Conservation (phyloP, 129 eudicot species). For the Sambucus nigra region DNA sequence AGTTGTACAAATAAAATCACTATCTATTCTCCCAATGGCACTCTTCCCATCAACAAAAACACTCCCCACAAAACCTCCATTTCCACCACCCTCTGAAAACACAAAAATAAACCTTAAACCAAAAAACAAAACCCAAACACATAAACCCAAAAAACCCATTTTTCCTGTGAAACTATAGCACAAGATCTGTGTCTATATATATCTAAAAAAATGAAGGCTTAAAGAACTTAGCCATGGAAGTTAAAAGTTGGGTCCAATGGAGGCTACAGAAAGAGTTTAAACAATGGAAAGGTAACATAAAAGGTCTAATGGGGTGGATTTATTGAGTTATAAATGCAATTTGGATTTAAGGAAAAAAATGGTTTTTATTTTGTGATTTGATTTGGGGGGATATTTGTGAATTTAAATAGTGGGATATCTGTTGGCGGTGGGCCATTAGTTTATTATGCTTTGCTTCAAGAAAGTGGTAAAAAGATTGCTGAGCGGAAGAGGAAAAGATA, state of each 20-base stretch:
- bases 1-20: constrained; percentile 75
- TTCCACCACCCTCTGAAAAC: constrained; percentile 22
- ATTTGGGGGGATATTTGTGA: constrained; percentile 9
- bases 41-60: constrained; percentile 43
- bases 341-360: constrained; percentile 6
- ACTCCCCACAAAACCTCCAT: constrained; percentile 23
- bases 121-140: constrained; percentile 28
- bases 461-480: constrained; percentile 37
- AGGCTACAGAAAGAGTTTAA: neutral
- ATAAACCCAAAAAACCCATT: constrained; percentile 52
- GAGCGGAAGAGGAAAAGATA: constrained; percentile 22
- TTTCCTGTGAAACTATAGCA: constrained; percentile 8
- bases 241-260: constrained; percentile 3
- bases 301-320: too few species aligned
- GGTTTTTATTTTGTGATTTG: constrained; percentile 5
- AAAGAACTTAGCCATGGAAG: constrained; percentile 16
- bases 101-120: constrained; percentile 29
- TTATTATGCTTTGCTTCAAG: constrained; percentile 41
- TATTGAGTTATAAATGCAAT: constrained; percentile 1
- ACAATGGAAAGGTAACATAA: constrained; percentile 16
- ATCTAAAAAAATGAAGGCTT: constrained; percentile 8
- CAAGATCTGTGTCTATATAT: constrained; percentile 19
- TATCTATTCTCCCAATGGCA: constrained; percentile 52
- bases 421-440: constrained; percentile 22
- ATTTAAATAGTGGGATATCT: constrained; percentile 3